phyloP scores from a whole-genome alignment of 2,329 filamentous ascomycete genomes.

The Fusarium floridanum region DNA sequence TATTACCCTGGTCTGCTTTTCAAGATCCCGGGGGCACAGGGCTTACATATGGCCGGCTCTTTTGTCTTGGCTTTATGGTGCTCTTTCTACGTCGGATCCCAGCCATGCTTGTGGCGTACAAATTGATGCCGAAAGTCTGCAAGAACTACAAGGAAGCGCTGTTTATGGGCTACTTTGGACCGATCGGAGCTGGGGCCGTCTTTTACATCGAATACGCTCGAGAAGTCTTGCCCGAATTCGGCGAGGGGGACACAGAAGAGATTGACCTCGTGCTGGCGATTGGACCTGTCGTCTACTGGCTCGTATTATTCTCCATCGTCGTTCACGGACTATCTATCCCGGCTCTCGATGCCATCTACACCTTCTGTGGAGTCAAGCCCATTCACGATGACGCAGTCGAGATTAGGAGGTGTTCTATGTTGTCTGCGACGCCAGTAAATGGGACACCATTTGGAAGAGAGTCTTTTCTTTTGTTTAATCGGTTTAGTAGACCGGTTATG shows the following conservation, averaged over 20 bases:
- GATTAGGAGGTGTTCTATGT: neutral
- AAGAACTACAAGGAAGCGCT: constrained; percentile 68
- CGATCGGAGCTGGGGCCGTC: constrained; percentile 80
- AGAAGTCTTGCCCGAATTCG: constrained; percentile 54
- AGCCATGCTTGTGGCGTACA: constrained; percentile 66
- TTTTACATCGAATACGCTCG: constrained; percentile 74
- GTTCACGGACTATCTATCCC: constrained; percentile 59
- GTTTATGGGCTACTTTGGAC: constrained; percentile 78
- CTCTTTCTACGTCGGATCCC: constrained; percentile 69
- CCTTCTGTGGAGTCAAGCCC: constrained; percentile 49
- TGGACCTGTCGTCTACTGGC: constrained; percentile 57
- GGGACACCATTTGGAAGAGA: neutral
- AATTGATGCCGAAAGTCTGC: constrained; percentile 65
- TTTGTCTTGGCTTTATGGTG: constrained; percentile 65
- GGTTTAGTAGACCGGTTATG: constrained; percentile 14
- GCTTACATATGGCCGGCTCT: constrained; percentile 62
- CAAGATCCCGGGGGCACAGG: constrained; percentile 64
- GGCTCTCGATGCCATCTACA: constrained; percentile 30
- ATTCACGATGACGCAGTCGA: constrained; percentile 47
- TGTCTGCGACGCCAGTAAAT: constrained; percentile 10
- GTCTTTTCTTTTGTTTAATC: constrained; percentile 20
- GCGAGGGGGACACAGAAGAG: constrained; percentile 51
- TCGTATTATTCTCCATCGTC: constrained; percentile 49
- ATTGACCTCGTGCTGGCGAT: constrained; percentile 53
- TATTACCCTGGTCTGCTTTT: constrained; percentile 67